These are phyloP conservation scores for Diaporthe sp. DNA, from an alignment of 2,329 filamentous ascomycete species.

Conservation along the genomic window DNA sequence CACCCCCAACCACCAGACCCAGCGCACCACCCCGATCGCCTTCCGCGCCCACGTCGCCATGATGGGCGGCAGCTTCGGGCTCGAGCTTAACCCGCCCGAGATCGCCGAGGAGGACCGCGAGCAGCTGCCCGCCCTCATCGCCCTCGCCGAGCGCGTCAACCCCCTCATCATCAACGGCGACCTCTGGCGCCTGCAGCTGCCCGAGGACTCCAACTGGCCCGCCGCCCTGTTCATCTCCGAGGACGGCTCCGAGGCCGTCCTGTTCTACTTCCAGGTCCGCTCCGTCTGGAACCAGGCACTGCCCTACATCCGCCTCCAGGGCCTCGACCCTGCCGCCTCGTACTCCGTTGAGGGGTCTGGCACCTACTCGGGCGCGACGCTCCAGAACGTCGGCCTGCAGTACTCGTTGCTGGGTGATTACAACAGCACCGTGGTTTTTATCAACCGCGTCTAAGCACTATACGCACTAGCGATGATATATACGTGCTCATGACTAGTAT, in stretches of 20 bases:
- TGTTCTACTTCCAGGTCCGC: constrained; percentile 73
- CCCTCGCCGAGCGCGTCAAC: constrained; percentile 68
- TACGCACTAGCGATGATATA: not conserved
- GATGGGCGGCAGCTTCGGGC: constrained; percentile 77
- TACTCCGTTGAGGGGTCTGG: constrained; percentile 68
- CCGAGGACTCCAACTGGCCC: constrained; percentile 73
- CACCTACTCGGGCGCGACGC: constrained; percentile 68
- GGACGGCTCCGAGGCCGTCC: constrained; percentile 62
- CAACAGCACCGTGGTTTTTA: constrained; percentile 68
- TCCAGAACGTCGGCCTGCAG: constrained; percentile 75
- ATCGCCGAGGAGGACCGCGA: constrained; percentile 65
- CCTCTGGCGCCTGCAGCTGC: constrained; percentile 71
- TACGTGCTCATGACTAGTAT: not conserved
- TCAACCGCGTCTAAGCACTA: constrained; percentile 59
- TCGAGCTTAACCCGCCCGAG: constrained; percentile 71
- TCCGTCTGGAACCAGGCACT: constrained; percentile 66
- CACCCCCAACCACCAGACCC: constrained; percentile 70
- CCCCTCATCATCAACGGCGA: constrained; percentile 71
- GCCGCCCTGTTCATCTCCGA: constrained; percentile 71
- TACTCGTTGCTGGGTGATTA: constrained; percentile 66
- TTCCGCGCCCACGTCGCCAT: constrained; percentile 77
- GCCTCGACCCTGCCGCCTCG: constrained; percentile 66
- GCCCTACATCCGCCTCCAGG: constrained; percentile 68
- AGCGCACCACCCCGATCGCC: constrained; percentile 66
- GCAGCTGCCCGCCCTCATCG: constrained; percentile 67